Evolutionary conservation across 495 filamentous ascomycete species (phyloP).

Genomic region (Neurospora sp.): DNA sequence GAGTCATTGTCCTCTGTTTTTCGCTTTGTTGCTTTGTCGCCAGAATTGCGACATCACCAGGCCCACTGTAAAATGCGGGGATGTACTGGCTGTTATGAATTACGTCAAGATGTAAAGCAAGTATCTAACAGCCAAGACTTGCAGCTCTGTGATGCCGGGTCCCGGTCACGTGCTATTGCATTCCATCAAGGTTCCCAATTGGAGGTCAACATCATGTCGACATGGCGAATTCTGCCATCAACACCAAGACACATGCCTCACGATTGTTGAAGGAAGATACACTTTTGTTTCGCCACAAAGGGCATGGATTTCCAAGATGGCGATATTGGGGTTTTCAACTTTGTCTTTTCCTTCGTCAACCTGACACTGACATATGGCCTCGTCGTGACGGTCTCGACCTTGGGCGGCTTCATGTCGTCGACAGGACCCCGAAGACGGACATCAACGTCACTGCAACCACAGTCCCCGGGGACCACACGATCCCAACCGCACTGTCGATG

Average conservation of each 20-base stretch:
- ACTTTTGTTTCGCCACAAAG: background rate
- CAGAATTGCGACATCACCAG: slow-evolving; percentile 26
- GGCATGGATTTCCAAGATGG: background rate
- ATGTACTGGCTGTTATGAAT: background rate
- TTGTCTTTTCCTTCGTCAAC: background rate
- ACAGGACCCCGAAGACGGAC: background rate
- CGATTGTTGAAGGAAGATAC: background rate
- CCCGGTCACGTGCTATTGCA: background rate
- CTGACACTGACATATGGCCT: background rate
- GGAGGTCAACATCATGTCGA: background rate
- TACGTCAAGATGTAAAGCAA: too few species aligned
- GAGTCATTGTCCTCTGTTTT: background rate
- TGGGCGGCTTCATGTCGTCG: background rate
- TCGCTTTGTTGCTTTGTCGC: slow-evolving; percentile 21
- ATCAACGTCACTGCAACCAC: background rate
- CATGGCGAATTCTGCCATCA: background rate
- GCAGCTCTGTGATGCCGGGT: background rate
- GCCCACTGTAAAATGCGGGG: background rate
- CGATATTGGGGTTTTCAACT: background rate
- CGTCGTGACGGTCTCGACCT: background rate
- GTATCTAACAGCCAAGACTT: background rate
- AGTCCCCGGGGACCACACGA: background rate
- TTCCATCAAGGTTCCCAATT: background rate
- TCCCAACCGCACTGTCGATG: background rate
- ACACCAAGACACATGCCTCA: background rate